Conservation (phyloP, 257 asterid species). For the Parsonsia alboflavescens region DNA sequence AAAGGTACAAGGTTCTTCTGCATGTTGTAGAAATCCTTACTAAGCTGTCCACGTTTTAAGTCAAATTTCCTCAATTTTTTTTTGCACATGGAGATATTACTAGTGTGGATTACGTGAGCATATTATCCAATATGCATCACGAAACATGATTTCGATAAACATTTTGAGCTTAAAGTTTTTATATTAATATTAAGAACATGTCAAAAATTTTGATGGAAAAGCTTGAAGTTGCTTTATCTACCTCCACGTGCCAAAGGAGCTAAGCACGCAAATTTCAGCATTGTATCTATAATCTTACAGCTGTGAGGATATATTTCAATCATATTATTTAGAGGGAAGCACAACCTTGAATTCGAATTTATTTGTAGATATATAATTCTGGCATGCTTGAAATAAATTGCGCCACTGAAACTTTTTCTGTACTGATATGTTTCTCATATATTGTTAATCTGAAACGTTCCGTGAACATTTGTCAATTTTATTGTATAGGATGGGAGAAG, state of each 20-base stretch:
- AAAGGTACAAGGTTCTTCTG: not conserved
- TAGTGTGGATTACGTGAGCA: not conserved
- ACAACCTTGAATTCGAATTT: not conserved
- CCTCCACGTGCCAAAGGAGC: not conserved
- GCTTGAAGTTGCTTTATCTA: not conserved
- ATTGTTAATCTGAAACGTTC: not conserved
- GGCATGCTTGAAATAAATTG: not conserved
- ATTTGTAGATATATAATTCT: not conserved
- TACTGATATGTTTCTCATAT: not conserved
- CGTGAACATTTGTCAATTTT: constrained; percentile 7
- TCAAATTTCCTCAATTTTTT: not conserved
- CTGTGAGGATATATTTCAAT: not conserved
- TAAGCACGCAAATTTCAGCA: not conserved
- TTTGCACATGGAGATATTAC: not conserved
- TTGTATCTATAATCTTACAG: too few species aligned
- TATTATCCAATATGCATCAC: not conserved
- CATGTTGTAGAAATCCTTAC: not conserved
- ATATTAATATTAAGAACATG: not conserved
- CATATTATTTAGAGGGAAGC: too few species aligned
- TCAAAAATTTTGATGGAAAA: not conserved
- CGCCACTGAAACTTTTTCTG: not conserved
- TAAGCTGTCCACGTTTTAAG: not conserved
- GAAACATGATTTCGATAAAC: not conserved
- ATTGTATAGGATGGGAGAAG: constrained; percentile 44
- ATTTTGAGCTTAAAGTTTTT: not conserved